A percentile compares a stretch with the other conserved stretches of the same genome.
These are phyloP conservation scores for Diaporthe helianthi DNA, from an alignment of 2,329 filamentous ascomycete species.

Conservation along the genomic window DNA sequence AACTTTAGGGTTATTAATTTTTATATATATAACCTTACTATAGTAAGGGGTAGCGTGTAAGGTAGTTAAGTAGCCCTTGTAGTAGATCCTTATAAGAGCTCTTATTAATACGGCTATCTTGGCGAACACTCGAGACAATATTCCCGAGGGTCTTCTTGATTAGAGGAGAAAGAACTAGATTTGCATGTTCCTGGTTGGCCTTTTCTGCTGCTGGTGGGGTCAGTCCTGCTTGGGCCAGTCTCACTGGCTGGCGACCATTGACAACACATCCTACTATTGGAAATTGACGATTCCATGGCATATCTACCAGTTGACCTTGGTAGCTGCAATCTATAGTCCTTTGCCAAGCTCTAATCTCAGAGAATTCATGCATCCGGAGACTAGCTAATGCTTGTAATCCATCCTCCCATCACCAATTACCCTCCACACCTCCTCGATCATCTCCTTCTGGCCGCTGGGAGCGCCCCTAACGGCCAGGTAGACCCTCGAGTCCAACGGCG, in stretches of 20 bases:
- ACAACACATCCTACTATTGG: too few relatives aligned
- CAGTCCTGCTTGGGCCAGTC: background rate
- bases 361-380: background rate
- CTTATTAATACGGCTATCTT: too few relatives aligned
- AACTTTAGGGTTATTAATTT: too few relatives aligned
- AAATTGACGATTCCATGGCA: background rate
- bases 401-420: conserved; percentile 62
- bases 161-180: too few relatives aligned
- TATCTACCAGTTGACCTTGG: too few relatives aligned
- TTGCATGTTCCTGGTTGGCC: too few relatives aligned
- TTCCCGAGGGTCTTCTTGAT: too few relatives aligned
- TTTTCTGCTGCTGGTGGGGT: background rate
- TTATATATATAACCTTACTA: too few relatives aligned
- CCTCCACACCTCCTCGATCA: conserved; percentile 70
- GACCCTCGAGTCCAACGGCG: conserved; percentile 62
- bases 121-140: too few relatives aligned
- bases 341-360: background rate
- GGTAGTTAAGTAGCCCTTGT: too few relatives aligned
- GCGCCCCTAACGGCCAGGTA: conserved; percentile 70
- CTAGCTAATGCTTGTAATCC: conserved; percentile 48
- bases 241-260: background rate
- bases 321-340: background rate
- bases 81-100: too few relatives aligned
- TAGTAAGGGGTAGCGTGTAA: too few relatives aligned
- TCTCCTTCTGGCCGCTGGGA: conserved; percentile 63